Base-by-base conservation (phyloP, 768 basidiomycete genomes). In the Amanita rubescens region DNA sequence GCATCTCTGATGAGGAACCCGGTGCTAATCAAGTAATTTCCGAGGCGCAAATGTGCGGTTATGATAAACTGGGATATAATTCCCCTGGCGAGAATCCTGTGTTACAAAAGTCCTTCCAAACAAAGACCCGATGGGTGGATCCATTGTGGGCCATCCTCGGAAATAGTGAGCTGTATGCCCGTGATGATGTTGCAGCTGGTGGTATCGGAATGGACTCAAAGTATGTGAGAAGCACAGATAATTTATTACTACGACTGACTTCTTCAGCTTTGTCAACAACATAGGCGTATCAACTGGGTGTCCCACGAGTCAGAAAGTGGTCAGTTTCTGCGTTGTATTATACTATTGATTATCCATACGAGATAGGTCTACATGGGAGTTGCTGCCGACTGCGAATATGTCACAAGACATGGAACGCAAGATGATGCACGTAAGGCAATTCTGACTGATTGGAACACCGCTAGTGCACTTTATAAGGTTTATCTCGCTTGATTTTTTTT, bases 311-410 rank as follows among this genome's bases (percentile, higher is more conserved):
- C 85, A 87, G 68, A 80, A 81, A 72, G 79, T 92, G 59, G 81
- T 83, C 61, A 58, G 80, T 70, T 20, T 37, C 24, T 9, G 9
- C 19, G 11, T 17, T 53, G 46, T 11, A 6, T 17, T 19, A 20
- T 55, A 37, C 25, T 38, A 15, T 49, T 39, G 32, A 11, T 49
- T 32, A 54, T 49, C 47, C 44, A 32, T 48, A 32, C 22, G 15
- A 37, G 34, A 15, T 45, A 81, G 79, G 59, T 81, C 22, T 91
- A 85, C 65, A 84, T 93, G 81, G 92, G 92, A 22, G 86, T 92
- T 52, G 91, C 91, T 0, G 85, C 90, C 5, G 92, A 94, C 65
- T 94, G 92, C 68, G 79, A 77, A 57, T 94, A 92, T 63, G 81
- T 84, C 10, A 59, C 69, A 27, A 75, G 75, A 55, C 88, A 88